phyloP scores from a whole-genome alignment of 768 basidiomycete genomes.

The Trichaptum fuscoviolaceum region DNA sequence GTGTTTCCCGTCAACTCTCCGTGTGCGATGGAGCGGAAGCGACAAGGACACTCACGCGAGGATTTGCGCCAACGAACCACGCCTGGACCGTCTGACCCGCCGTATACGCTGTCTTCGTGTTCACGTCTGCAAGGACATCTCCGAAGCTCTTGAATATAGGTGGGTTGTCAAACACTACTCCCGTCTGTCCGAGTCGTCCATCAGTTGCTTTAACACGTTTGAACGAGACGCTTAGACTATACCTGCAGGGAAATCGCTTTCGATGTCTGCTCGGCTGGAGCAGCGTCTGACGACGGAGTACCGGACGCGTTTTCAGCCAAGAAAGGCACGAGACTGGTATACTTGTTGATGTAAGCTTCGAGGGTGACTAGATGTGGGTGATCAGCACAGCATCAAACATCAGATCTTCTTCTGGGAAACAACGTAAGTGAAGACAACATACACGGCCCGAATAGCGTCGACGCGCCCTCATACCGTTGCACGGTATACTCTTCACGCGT shows the following conservation, averaged over 20 bases:
- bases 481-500: slow-evolving; percentile 69
- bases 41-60: slow-evolving; percentile 44
- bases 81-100: slow-evolving; percentile 55
- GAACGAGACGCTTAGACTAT: slow-evolving; percentile 8
- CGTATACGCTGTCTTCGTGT: slow-evolving; percentile 39
- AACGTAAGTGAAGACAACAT: slow-evolving; percentile 24
- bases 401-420: slow-evolving; percentile 7
- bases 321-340: slow-evolving; percentile 59
- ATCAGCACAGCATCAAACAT: slow-evolving; percentile 4
- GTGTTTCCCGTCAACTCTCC: not conserved
- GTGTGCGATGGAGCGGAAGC: not conserved
- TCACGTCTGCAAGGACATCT: slow-evolving; percentile 51
- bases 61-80: slow-evolving; percentile 72
- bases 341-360: slow-evolving; percentile 78
- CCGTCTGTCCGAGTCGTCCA: slow-evolving; percentile 39
- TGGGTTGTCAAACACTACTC: slow-evolving; percentile 55
- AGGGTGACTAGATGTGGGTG: slow-evolving; percentile 46
- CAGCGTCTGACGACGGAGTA: slow-evolving; percentile 53
- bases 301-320: slow-evolving; percentile 43
- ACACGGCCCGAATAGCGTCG: slow-evolving; percentile 74
- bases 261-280: slow-evolving; percentile 59
- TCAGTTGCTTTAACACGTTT: not conserved
- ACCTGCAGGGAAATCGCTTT: slow-evolving; percentile 68
- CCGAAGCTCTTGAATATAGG: slow-evolving; percentile 59
- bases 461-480: slow-evolving; percentile 79